Evolutionary conservation across 208 protist genomes (phyloP).

Genomic region (Tritrichomonas musculus): DNA sequence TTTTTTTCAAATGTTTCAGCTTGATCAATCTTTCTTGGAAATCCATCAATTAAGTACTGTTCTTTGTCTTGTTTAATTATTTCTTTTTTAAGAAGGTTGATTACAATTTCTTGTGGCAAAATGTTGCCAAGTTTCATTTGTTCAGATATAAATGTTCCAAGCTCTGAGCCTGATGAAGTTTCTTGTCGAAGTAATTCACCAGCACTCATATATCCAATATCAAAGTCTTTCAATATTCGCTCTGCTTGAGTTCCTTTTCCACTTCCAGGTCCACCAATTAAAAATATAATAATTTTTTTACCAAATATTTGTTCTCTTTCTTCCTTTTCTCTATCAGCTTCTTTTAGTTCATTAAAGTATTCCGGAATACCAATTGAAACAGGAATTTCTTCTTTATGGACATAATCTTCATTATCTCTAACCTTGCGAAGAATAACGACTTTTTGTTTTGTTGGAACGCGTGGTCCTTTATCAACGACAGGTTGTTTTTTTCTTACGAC

Average conservation of each 20-base stretch:
- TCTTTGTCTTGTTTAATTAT: neutral
- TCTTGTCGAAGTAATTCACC: neutral
- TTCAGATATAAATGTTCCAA: neutral
- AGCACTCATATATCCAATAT: neutral
- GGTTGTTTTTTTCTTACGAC: neutral
- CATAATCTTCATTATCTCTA: neutral
- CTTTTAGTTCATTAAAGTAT: neutral
- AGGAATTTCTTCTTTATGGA: constrained; percentile 1
- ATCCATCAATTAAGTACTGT: neutral
- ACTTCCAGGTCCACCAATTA: neutral
- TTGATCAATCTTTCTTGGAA: neutral
- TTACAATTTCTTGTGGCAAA: neutral
- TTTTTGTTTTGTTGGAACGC: neutral
- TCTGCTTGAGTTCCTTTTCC: constrained; percentile 27
- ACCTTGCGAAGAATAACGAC: neutral
- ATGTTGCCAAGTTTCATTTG: neutral
- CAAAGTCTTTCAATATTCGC: neutral
- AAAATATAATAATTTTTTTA: neutral
- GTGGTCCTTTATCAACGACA: neutral
- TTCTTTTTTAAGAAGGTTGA: neutral
- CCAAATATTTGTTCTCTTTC: neutral
- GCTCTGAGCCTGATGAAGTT: neutral
- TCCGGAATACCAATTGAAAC: constrained; percentile 3
- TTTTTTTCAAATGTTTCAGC: neutral
- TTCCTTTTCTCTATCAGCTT: neutral